Base-by-base conservation (phyloP, 1,284 basidiomycete genomes). In the Apiotrichum gracile region DNA sequence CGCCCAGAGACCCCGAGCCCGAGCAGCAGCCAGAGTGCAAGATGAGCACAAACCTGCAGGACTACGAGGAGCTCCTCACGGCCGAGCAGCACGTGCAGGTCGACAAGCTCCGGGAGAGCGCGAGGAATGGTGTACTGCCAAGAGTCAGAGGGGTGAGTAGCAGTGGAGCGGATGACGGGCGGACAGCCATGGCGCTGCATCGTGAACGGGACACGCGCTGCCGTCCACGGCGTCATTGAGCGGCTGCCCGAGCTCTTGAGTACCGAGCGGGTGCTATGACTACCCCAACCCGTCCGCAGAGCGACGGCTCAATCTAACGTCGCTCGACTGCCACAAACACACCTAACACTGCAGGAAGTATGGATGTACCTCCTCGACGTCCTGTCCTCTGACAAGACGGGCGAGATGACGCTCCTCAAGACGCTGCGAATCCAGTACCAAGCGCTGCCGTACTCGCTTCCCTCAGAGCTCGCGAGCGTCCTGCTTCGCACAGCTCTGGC, bases 291-390 rank as follows among this genome's bases (percentile, higher is more conserved):
- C n/a, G n/a, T n/a, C n/a, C n/a, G n/a, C n/a, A n/a, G n/a, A n/a
- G n/a, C n/a, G n/a, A n/a, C n/a, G n/a, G n/a, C n/a, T n/a, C n/a
- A n/a, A n/a, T 19, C 17, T 17, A 24, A 21, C n/a, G 5, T 2
- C 16, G 7, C 10, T 19, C 35, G 13, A 44, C 29, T 24, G 22
- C 34, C 47, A 22, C 33, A 14, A 8, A 3, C 10, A 3, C 14
- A 33, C 22, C 49, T 51, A 21, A 45, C 33, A 0, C 10, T 19
- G 10, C 55, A 73, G 68, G 73, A 75, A 62, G 73, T 73, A 10
- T 75, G 73, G 73, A 62, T 75, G 62, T 75, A 75, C 51, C 72
- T 75, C n/a, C 68, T 75, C 29, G 58, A 60, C 37, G 69, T 73
- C 3, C 57, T 75, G 4, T 64, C 64, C 4, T 55, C 64, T 4